Conservation (phyloP, 768 basidiomycete species). For the Amanita phalloides region DNA sequence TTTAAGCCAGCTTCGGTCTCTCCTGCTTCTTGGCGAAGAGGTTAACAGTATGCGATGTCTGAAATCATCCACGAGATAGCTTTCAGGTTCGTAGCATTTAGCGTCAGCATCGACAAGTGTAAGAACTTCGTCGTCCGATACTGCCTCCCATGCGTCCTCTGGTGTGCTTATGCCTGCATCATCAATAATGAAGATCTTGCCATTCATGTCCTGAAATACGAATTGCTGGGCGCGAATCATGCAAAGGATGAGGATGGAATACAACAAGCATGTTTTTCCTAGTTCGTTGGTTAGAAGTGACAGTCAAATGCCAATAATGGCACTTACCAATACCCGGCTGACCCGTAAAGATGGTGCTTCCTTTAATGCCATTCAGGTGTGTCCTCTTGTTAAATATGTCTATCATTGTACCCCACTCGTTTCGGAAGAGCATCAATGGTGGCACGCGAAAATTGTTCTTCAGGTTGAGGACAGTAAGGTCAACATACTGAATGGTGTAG, state of each 20-base stretch:
- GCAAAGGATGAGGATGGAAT: conserved; percentile 8
- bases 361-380: neutral
- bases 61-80: neutral
- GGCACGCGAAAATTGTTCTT: neutral
- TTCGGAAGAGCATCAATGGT: conserved; percentile 8
- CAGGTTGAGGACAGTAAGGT: conserved; percentile 7
- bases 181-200: conserved; percentile 5
- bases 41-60: neutral
- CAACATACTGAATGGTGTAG: conserved; percentile 8
- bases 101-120: conserved; percentile 6
- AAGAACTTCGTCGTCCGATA: neutral
- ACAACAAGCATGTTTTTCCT: conserved; percentile 6
- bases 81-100: neutral
- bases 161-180: neutral
- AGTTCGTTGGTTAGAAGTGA: neutral
- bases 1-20: conserved; percentile 6
- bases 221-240: conserved; percentile 4
- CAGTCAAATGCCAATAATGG: neutral
- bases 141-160: neutral
- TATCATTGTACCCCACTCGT: conserved; percentile 5
- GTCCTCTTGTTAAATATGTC: conserved; percentile 3
- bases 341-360: conserved; percentile 7
- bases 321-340: conserved; percentile 9
- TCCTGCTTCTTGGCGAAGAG: no score
- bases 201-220: conserved; percentile 6